Conservation (phyloP, 1,284 basidiomycete genomes). For the Rhizopogon parksii region DNA sequence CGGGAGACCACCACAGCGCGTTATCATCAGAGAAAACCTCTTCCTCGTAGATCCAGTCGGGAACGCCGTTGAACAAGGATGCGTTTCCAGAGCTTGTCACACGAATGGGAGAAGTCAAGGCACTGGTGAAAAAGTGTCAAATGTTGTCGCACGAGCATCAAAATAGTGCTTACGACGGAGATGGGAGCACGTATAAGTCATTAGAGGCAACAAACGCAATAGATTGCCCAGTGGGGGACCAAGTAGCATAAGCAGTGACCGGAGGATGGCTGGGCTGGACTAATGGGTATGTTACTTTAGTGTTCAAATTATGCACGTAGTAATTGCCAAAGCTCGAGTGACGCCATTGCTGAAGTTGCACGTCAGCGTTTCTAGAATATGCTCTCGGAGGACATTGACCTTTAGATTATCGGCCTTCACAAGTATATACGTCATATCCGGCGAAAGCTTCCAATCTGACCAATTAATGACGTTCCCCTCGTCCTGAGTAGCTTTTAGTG, state of each 20-base stretch:
- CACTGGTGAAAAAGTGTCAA: slow-evolving; percentile 22
- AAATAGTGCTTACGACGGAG: slow-evolving; percentile 41
- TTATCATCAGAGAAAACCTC: slow-evolving; percentile 74
- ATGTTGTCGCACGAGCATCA: not conserved
- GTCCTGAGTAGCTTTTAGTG: slow-evolving; percentile 35
- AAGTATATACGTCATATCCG: slow-evolving; percentile 83
- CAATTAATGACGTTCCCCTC: slow-evolving; percentile 48
- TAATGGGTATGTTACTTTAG: slow-evolving; percentile 61
- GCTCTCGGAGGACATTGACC: slow-evolving; percentile 31
- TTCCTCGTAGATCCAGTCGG: slow-evolving; percentile 97
- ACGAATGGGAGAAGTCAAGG: slow-evolving; percentile 51
- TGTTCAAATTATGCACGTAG: slow-evolving; percentile 68
- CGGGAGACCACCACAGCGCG: slow-evolving; percentile 90
- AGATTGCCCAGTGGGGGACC: slow-evolving; percentile 77
- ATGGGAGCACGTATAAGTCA: slow-evolving; percentile 76
- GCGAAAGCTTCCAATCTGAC: slow-evolving; percentile 70
- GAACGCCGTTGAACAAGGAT: slow-evolving; percentile 88
- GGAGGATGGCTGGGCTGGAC: slow-evolving; percentile 61
- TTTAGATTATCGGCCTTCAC: slow-evolving; percentile 70
- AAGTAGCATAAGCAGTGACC: slow-evolving; percentile 69
- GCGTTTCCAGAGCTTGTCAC: slow-evolving; percentile 79
- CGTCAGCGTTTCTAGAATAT: slow-evolving; percentile 1
- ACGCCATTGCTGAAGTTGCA: slow-evolving; percentile 73
- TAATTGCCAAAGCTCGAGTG: slow-evolving; percentile 85
- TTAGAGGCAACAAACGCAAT: slow-evolving; percentile 81